Evolutionary conservation across 352 stramenopile genomes (phyloP), one percentile per base, ranked within the genome.

Genomic region (Phytopythium ostracodes): DNA sequence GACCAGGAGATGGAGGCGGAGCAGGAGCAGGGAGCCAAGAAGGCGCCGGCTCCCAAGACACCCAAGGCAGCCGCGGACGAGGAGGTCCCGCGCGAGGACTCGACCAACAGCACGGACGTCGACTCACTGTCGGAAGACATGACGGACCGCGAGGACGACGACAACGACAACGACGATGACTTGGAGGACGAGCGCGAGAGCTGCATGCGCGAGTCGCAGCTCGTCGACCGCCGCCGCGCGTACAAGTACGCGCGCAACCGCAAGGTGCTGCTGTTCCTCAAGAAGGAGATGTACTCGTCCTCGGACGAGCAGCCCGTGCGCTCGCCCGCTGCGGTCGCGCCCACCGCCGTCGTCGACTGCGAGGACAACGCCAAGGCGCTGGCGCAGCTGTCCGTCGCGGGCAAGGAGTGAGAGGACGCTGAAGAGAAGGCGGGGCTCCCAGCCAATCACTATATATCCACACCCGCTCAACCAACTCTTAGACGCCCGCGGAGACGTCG

Each of bases 191-290:
- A 70, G n/a, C 52, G 35, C 54, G 71, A 79, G 33, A 68, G 73
- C 14, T 51, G 70, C 9, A 64, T 78, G 54, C 73, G 71, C 8
- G 64, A 77, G 24, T 70, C 63, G 1, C 75, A 84, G 63, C 72
- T 79, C 44, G 71, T 84, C 24, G 69, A 83, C 64, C 75, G 77
- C 38, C 66, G 75, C 53, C 75, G 77, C 44, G 71, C 77, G 18
- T 69, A 81, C 65, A 87, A 87, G 67, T 87, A 87, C 65, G 73
- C 77, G 15, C 77, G 77, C 53, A 81, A 79, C 61, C 77, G 77
- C 56, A 70, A 72, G 18, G 67, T 81, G 61, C 66, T 87, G 38
- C 61, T 72, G 20, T 87, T 87, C 52, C 63, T 87, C 38, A 80
- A 80, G 63, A 84, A 81, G 46, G 71, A 84, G 14, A 60, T 64